Conservation (phyloP, 192 early-diverging fungal species). For the Gryganskiella cystojenkinii region DNA sequence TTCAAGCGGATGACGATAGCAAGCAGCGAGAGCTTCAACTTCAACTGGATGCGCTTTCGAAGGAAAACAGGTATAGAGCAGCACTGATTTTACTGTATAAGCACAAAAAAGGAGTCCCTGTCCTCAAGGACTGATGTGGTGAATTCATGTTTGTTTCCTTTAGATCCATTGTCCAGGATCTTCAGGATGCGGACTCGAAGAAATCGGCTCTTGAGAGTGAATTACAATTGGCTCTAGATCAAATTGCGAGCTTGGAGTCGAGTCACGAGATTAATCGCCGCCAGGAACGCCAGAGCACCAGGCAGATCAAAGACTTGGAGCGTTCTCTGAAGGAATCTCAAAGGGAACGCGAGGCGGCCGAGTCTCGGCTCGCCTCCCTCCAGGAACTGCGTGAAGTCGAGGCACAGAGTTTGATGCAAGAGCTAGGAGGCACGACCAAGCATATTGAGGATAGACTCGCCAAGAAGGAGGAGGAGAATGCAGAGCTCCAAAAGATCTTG, state of each 20-base stretch:
- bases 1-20: constrained; percentile 30
- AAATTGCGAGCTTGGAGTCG: constrained; percentile 42
- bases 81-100: no score
- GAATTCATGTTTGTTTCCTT: background rate
- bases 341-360: constrained; percentile 30
- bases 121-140: background rate
- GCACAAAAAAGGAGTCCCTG: background rate
- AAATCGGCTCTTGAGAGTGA: constrained; percentile 21
- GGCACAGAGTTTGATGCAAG: constrained; percentile 42
- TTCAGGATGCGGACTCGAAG: constrained; percentile 32
- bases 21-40: constrained; percentile 28
- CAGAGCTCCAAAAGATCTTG: constrained; percentile 52
- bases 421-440: constrained; percentile 49
- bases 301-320: constrained; percentile 46
- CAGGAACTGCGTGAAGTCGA: constrained; percentile 45
- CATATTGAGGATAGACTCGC: constrained; percentile 42
- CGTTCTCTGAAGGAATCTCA: constrained; percentile 41
- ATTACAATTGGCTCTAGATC: constrained; percentile 42
- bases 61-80: constrained; percentile 36
- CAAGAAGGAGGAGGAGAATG: constrained; percentile 61
- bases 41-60: constrained; percentile 30
- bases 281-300: constrained; percentile 35
- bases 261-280: constrained; percentile 40
- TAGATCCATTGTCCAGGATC: constrained; percentile 24
- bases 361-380: constrained; percentile 38